Base-by-base conservation (phyloP, 805 yeast genomes). In the Yarrowia sp. region DNA sequence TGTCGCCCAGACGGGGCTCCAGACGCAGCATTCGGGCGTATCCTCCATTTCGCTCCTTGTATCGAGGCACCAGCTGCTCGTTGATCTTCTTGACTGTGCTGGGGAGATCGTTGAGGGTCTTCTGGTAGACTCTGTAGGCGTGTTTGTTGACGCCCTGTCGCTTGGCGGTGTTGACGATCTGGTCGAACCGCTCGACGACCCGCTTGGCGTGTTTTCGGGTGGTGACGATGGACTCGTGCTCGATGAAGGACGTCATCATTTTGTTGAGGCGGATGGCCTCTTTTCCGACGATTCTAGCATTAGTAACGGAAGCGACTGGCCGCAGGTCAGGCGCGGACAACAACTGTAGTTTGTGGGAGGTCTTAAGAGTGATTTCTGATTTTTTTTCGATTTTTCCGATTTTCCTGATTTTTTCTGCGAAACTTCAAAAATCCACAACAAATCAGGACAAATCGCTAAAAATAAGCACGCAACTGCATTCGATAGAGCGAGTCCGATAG, bases 1-100 rank as follows among this genome's bases (percentile, higher is more conserved):
- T 88, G 74, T 95, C 99, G 65, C 95, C 92, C 53, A 87, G 75
- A 69, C 98, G 82, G 15, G 92, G 91, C 75, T 95, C 98, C 67
- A 95, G 79, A 70, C 84, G 86, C 67, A 92, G 77, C 64, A 93
- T 84, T 69, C 98, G 84, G 2, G 98, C 91, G 78, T 87, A 93
- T 0, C 98, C 98, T 67, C 91, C 89, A 0, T 76, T 73, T 77
- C 97, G 83, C 28, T 76, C 71, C 4, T 78, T 71, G 72, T 89
- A 92, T 65, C 96, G 80, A 45, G 83, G 80, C 4, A 85, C 83
- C 44, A 92, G 79, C 45, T 84, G 90, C 15, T 80, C 82, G 66
- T 88, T 79, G 48, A 95, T 77, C 72, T 88, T 90, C n/a, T 89
- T 85, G 45, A 87, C 69, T 1, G 84, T 76, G 57, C 76, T 74